These are phyloP conservation scores for Penicillium sp. DNA, from an alignment of 2,329 filamentous ascomycete species.

Conservation along the genomic window DNA sequence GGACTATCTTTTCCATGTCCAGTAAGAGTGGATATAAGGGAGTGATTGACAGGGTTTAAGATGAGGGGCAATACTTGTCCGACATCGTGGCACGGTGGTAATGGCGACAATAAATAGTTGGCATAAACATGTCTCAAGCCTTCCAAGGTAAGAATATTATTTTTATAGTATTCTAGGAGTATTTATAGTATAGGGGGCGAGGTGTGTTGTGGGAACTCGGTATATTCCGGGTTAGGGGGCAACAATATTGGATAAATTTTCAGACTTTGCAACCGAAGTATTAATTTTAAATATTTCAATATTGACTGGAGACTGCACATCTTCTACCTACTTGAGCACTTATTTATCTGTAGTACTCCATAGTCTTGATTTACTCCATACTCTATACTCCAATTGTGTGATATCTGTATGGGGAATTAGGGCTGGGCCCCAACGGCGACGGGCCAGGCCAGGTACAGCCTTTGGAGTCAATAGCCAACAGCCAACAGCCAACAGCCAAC, in stretches of 20 bases:
- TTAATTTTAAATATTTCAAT: not conserved
- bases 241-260: not conserved
- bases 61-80: not conserved
- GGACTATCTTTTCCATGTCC: constrained; percentile 1
- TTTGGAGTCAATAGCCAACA: not conserved
- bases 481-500: not conserved
- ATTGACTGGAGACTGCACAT: not conserved
- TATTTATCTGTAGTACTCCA: not conserved
- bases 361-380: not conserved
- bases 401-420: constrained; percentile 1
- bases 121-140: constrained; percentile 7
- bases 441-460: not conserved
- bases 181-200: not conserved
- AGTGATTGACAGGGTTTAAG: constrained; percentile 12
- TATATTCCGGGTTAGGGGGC: not conserved
- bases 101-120: not conserved
- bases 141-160: not conserved
- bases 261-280: not conserved
- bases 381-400: not conserved
- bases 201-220: constrained; percentile 3
- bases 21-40: constrained; percentile 1
- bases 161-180: not conserved
- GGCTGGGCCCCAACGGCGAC: not conserved
- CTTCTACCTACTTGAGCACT: not conserved
- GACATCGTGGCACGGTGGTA: not conserved